These are phyloP conservation scores for Barbarea vulgaris DNA, from an alignment of 345 rosid genomes.

Conservation along the genomic window DNA sequence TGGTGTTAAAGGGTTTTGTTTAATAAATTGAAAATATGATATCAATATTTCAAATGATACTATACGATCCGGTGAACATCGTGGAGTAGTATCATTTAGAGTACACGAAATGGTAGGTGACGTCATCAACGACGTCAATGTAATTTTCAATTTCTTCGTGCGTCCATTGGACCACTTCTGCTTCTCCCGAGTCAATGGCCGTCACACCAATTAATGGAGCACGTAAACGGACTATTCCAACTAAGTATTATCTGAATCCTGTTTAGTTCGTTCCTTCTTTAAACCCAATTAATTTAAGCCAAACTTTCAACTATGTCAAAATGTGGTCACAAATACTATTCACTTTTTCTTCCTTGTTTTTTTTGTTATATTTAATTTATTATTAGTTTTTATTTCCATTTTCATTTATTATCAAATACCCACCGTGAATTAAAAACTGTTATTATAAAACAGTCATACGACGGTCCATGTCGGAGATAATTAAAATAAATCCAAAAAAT, in stretches of 20 bases:
- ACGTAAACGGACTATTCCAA: not conserved
- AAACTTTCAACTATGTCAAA: not conserved
- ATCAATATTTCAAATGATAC: not conserved
- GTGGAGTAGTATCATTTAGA: too few species aligned
- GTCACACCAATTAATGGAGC: not conserved
- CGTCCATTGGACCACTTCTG: not conserved
- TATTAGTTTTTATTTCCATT: too few species aligned
- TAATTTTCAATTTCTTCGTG: not conserved
- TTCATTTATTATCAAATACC: too few species aligned
- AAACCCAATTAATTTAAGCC: too few species aligned
- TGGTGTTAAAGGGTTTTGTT: too few species aligned
- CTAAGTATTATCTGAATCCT: not conserved
- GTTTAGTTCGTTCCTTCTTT: not conserved
- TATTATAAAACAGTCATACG: not conserved
- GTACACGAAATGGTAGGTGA: too few species aligned
- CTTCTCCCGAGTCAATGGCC: slow-evolving; percentile 3
- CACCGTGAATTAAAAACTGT: too few species aligned
- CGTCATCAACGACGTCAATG: slow-evolving; percentile 2
- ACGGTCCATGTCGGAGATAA: not conserved
- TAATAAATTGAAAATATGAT: not conserved
- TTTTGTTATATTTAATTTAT: too few species aligned
- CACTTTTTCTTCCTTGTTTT: too few species aligned
- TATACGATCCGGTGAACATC: not conserved
- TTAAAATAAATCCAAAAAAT: not conserved
- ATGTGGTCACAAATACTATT: not conserved